phyloP scores from a whole-genome alignment of 1,284 basidiomycete genomes.

The Mixia osmundae region DNA sequence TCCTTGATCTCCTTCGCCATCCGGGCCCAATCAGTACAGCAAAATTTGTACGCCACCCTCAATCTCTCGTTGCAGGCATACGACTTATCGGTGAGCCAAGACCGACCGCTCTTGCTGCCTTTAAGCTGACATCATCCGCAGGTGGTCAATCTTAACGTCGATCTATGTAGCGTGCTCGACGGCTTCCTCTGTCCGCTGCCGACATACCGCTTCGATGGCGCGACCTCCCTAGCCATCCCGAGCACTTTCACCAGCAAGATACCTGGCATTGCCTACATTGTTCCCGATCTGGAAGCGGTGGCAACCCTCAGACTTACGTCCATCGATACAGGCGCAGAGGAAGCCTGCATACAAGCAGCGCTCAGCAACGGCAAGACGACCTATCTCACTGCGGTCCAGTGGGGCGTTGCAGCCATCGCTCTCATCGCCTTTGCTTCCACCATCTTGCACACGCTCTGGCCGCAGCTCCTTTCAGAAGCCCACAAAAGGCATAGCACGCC shows the following conservation, averaged over 20 bases:
- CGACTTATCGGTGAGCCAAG: too few species aligned
- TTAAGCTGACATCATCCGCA: slow-evolving; percentile 28
- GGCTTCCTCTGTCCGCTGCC: slow-evolving; percentile 73
- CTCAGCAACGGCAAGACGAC: slow-evolving; percentile 74
- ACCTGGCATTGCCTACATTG: slow-evolving; percentile 55
- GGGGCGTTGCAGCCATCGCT: slow-evolving; percentile 46
- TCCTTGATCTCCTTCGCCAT: too few species aligned
- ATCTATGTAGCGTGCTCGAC: slow-evolving; percentile 42
- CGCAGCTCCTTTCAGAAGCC: slow-evolving; percentile 22
- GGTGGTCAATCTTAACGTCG: slow-evolving; percentile 50
- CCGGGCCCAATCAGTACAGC: too few species aligned
- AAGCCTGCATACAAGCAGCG: slow-evolving; percentile 74
- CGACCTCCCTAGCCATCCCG: slow-evolving; percentile 8
- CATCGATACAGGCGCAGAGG: slow-evolving; percentile 39
- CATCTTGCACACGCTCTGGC: slow-evolving; percentile 34
- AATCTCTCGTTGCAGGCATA: too few species aligned
- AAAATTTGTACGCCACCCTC: too few species aligned
- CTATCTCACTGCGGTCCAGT: slow-evolving; percentile 46
- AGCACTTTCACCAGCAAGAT: slow-evolving; percentile 27
- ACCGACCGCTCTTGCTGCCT: too few species aligned
- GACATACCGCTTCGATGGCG: slow-evolving; percentile 56
- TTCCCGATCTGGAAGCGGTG: slow-evolving; percentile 79
- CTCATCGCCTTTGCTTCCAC: slow-evolving; percentile 43
- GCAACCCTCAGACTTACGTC: slow-evolving; percentile 56
- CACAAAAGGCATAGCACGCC: too few species aligned